These are phyloP conservation scores for Penicillium paneum DNA, from an alignment of 2,329 filamentous ascomycete species.

Conservation along the genomic window DNA sequence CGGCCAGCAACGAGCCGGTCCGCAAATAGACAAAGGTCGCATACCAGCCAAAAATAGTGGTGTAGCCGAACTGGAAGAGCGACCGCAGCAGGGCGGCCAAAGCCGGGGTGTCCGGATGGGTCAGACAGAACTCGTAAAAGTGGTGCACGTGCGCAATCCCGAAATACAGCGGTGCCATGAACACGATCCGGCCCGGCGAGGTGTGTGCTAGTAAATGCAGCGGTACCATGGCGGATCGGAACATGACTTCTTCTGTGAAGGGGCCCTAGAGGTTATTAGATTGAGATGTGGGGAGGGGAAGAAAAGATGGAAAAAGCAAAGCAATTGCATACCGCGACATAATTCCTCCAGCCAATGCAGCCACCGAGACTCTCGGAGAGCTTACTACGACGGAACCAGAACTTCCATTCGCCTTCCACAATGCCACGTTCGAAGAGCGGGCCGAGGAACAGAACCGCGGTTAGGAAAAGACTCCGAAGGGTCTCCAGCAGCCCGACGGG, in stretches of 20 bases:
- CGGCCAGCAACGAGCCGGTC: constrained; percentile 74
- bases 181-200: constrained; percentile 60
- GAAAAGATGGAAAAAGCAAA: background rate
- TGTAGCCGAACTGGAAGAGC: constrained; percentile 82
- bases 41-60: constrained; percentile 89
- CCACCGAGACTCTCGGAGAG: constrained; percentile 62
- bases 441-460: constrained; percentile 74
- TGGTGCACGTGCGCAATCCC: constrained; percentile 93
- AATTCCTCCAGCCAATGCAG: constrained; percentile 83
- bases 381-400: constrained; percentile 58
- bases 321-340: constrained; percentile 66
- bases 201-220: constrained; percentile 71
- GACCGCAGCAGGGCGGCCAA: constrained; percentile 65
- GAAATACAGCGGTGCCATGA: constrained; percentile 83
- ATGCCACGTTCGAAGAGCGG: constrained; percentile 78
- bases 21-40: constrained; percentile 85
- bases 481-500: constrained; percentile 67
- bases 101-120: constrained; percentile 67
- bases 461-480: constrained; percentile 63
- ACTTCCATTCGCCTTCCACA: constrained; percentile 66
- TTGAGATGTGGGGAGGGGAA: background rate
- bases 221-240: constrained; percentile 81
- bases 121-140: constrained; percentile 88
- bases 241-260: constrained; percentile 88
- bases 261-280: constrained; percentile 60